These are phyloP conservation scores for Candida fluviatilis DNA, from an alignment of 805 yeast species.

Conservation along the genomic window DNA sequence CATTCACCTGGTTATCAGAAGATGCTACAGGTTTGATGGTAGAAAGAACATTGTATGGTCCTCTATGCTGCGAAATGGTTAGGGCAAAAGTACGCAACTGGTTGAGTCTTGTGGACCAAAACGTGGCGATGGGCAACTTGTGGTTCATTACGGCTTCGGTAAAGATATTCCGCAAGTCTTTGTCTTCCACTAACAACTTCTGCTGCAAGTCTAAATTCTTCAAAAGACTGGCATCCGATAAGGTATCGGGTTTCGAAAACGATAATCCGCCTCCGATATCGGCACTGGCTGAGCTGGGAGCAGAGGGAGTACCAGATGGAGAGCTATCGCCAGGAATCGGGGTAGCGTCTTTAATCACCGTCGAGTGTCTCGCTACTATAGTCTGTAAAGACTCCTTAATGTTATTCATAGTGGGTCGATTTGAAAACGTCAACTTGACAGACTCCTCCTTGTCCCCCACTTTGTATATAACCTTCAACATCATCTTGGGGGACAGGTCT, in stretches of 20 bases:
- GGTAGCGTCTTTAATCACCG: conserved; percentile 40
- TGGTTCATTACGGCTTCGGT: conserved; percentile 82
- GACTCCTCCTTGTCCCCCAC: conserved; percentile 28
- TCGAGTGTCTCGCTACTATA: conserved; percentile 61
- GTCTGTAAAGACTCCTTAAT: conserved; percentile 66
- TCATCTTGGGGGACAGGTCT: conserved; percentile 61
- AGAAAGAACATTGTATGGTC: conserved; percentile 90
- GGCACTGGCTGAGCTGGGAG: conserved; percentile 6
- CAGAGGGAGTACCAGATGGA: conserved; percentile 11
- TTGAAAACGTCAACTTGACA: conserved; percentile 56
- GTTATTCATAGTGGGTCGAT: conserved; percentile 70
- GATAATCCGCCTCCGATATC: conserved; percentile 14
- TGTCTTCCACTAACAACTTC: conserved; percentile 64
- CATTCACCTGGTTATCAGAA: conserved; percentile 89
- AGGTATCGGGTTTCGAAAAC: conserved; percentile 21
- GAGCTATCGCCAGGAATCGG: conserved; percentile 5
- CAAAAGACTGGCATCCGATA: conserved; percentile 48
- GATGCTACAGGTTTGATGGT: conserved; percentile 94
- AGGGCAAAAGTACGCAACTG: conserved; percentile 82
- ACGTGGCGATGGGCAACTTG: conserved; percentile 74
- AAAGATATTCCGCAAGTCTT: conserved; percentile 66
- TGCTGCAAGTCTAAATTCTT: conserved; percentile 78
- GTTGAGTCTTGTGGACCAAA: conserved; percentile 82
- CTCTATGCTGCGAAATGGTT: conserved; percentile 77
- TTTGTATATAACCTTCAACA: conserved; percentile 52